Base-by-base conservation (phyloP, 2,329 filamentous ascomycete species). In the Pseudogymnoascus sp. region DNA sequence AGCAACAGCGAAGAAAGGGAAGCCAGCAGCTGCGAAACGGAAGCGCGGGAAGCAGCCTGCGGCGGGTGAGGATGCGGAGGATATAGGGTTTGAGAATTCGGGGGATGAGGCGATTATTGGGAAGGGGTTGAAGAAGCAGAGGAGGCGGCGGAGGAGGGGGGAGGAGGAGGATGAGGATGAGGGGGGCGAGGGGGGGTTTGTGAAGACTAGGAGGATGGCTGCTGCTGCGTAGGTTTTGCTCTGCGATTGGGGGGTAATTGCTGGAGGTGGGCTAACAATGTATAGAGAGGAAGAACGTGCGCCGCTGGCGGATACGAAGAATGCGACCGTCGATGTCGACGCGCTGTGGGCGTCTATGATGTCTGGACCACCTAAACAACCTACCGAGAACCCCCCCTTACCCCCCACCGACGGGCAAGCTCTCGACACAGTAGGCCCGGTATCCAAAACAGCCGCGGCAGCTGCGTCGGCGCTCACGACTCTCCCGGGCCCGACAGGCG, bases 161-260 rank as follows among this genome's bases (percentile, higher is more conserved):
- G 67, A 69, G 19, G 72, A 66, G 1, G 70, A 68, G 1, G 71
- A 67, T 1, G 71, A 71, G 1, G 80, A 82, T 3, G 83, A 83
- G 19, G 84, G 85, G 82, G 63, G 88, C 88, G 76, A 83, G 84
- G 69, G 86, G 33, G 83, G 84, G 62, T 75, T 90, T 66, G 79
- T 92, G 74, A 91, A 89, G 78, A 92, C 89, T 59, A 81, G 89
- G 64, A 83, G 87, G 60, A 88, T 90, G 76, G 81, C 87, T 65
- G 86, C 86, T 17, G 79, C 78, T 53, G 88, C 89, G 82, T 84
- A 77, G 65, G 81, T 72, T n/a, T 5, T 35, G 23, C 23, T 10
- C 1, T 44, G 26, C 6, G 2, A 63, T 42, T 42, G 7, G 17
- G 38, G 4, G 5, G 5, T 17, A 42, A 13, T 13, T 56, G 23